Evolutionary conservation across 2,329 filamentous ascomycete species (phyloP), one percentile per base, ranked within the genome.

Genomic region (Aureobasidium uvarum): DNA sequence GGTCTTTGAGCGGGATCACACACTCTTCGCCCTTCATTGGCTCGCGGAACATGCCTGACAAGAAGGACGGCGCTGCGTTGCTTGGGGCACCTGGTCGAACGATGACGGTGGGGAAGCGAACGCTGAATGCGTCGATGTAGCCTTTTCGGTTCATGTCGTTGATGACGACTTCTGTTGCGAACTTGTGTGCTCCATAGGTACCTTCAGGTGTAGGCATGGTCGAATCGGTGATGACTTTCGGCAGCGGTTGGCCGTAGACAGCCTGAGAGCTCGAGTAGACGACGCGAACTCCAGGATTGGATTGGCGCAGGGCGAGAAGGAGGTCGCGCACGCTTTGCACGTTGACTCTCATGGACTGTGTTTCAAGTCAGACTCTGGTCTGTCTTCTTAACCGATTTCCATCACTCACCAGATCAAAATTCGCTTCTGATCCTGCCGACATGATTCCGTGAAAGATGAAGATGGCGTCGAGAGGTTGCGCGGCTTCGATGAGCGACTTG

Each of bases 371-470:
- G 51, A 5, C 5, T 11, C 18, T n/a, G 23, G 38, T 39, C 1
- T 14, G 14, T 39, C 3, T 2, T 7, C 13, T 2, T 8, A 33
- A 2, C 1, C 5, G 2, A 3, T 6, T 14, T 2, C 11, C 1
- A 18, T 1, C 7, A 25, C 51, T 23, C 33, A 54, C 51, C 31
- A 54, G 11, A 16, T 54, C 51, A 14, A 54, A 54, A 11, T 54
- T 54, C n/a, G 51, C 51, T 25, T 54, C 51, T 23, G 51, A 54
- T 23, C 51, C 51, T 39, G 51, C 51, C 5, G 51, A 54, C 51
- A 54, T 54, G 51, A 54, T 54, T 18, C 51, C 51, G 33, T 54
- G 51, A 18, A 54, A 54, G n/a, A 54, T 54, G 51, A 54, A 54
- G 33, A 54, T 39, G 18, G 51, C 51, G 20, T 39, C 51, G 33